phyloP scores from a whole-genome alignment of 2,329 filamentous ascomycete genomes.

The Aspergillus sp. region DNA sequence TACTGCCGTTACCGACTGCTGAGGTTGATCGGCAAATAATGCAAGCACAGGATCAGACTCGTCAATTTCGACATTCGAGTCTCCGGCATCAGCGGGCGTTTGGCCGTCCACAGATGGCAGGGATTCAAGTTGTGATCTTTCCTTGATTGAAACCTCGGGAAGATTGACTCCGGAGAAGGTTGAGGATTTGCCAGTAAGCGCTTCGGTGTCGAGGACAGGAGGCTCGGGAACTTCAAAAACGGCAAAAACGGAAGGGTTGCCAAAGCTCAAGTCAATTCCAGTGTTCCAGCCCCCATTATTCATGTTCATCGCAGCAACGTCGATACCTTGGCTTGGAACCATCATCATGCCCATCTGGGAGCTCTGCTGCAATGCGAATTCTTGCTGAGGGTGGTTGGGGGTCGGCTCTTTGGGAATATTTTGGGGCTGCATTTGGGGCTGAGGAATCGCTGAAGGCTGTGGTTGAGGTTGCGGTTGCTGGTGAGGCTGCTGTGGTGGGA shows the following conservation, averaged over 20 bases:
- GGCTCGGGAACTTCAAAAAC: conserved; percentile 72
- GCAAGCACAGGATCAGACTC: conserved; percentile 55
- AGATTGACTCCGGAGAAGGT: conserved; percentile 53
- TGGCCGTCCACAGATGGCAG: conserved; percentile 30
- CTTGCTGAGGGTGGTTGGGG: conserved; percentile 59
- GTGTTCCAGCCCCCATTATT: conserved; percentile 50
- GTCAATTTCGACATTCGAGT: conserved; percentile 57
- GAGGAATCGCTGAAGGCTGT: conserved; percentile 38
- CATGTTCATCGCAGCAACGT: conserved; percentile 73
- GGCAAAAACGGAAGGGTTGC: conserved; percentile 61
- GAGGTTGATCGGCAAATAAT: conserved; percentile 57
- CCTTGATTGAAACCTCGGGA: conserved; percentile 51
- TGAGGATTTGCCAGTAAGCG: conserved; percentile 73
- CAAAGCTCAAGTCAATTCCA: conserved; percentile 50
- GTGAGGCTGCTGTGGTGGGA: conserved; percentile 46
- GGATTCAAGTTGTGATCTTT: conserved; percentile 54
- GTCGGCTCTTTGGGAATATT: conserved; percentile 69
- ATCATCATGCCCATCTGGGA: conserved; percentile 74
- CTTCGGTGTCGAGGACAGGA: conserved; percentile 62
- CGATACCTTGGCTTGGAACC: conserved; percentile 77
- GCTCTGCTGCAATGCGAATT: conserved; percentile 65
- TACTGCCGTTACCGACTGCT: conserved; percentile 29
- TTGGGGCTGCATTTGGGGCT: conserved; percentile 46
- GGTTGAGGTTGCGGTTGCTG: conserved; percentile 49
- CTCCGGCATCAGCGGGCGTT: conserved; percentile 27